These are phyloP conservation scores for Colletotrichum nymphaeae DNA, from an alignment of 2,329 filamentous ascomycete genomes.

Conservation along the genomic window DNA sequence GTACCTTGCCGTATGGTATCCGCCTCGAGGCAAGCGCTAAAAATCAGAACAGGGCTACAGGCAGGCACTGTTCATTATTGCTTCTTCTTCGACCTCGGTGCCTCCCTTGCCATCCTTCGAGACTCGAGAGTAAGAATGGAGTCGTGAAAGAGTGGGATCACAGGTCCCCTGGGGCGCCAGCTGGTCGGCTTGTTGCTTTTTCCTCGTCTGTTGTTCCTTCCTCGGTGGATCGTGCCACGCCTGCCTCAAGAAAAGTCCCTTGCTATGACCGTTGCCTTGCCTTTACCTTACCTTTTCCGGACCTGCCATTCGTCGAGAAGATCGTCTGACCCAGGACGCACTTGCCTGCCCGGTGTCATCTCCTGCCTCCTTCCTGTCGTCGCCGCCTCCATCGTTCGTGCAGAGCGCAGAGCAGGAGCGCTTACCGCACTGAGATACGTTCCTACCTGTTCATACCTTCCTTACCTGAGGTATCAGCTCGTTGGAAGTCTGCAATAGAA, in stretches of 20 bases:
- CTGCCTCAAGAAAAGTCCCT: neutral
- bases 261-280: constrained; percentile 2
- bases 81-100: constrained; percentile 8
- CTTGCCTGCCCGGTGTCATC: constrained; percentile 9
- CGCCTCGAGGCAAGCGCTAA: neutral
- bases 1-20: constrained; percentile 1
- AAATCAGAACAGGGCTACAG: neutral
- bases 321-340: neutral
- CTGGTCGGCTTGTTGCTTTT: constrained; percentile 29
- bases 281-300: constrained; percentile 12
- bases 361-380: constrained; percentile 1
- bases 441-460: neutral
- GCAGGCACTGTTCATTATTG: neutral
- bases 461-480: neutral
- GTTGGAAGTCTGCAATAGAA: neutral
- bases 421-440: neutral
- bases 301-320: constrained; percentile 12
- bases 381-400: constrained; percentile 22
- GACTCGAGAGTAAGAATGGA: neutral
- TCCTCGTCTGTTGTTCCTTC: constrained; percentile 22
- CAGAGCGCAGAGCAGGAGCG: constrained; percentile 25
- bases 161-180: neutral
- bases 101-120: neutral
- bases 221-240: constrained; percentile 26
- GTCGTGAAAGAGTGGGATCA: neutral